These are phyloP conservation scores for Dactylellina cionopaga DNA, from an alignment of 2,329 filamentous ascomycete genomes.

Conservation along the genomic window DNA sequence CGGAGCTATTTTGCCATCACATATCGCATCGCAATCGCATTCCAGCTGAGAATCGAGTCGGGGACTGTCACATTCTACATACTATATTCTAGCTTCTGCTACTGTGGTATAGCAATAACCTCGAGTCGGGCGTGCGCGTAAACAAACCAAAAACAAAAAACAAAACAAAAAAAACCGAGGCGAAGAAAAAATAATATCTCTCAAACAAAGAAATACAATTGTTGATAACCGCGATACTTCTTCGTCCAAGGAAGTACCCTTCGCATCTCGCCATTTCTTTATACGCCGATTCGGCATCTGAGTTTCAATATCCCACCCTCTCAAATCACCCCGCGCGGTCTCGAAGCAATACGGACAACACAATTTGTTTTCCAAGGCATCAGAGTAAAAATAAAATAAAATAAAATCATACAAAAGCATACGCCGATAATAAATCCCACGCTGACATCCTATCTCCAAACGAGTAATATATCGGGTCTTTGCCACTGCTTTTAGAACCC, in stretches of 20 bases:
- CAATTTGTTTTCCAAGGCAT: slow-evolving; percentile 6
- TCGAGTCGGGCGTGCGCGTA: slow-evolving; percentile 4
- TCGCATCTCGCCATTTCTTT: slow-evolving; percentile 40
- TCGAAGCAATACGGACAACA: slow-evolving; percentile 41
- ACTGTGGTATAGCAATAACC: background rate
- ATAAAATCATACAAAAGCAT: background rate
- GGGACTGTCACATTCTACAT: background rate
- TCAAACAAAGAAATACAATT: too few relatives aligned
- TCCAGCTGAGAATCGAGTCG: slow-evolving; percentile 1
- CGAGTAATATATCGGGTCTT: slow-evolving; percentile 40
- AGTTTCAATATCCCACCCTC: background rate
- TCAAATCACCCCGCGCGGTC: slow-evolving; percentile 35
- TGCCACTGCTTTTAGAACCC: slow-evolving; percentile 45
- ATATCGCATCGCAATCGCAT: slow-evolving; percentile 12
- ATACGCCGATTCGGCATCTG: slow-evolving; percentile 53
- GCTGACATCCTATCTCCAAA: slow-evolving; percentile 21
- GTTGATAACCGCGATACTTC: slow-evolving; percentile 10
- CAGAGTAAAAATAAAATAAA: slow-evolving; percentile 6
- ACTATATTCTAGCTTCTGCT: slow-evolving; percentile 2
- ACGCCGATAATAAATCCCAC: slow-evolving; percentile 17
- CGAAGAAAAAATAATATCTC: background rate
- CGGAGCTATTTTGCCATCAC: background rate
- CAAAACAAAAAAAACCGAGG: background rate
- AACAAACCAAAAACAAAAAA: too few relatives aligned
- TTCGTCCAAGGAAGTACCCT: background rate